Conservation (phyloP, 129 eudicot species). For the Apium graveolens region DNA sequence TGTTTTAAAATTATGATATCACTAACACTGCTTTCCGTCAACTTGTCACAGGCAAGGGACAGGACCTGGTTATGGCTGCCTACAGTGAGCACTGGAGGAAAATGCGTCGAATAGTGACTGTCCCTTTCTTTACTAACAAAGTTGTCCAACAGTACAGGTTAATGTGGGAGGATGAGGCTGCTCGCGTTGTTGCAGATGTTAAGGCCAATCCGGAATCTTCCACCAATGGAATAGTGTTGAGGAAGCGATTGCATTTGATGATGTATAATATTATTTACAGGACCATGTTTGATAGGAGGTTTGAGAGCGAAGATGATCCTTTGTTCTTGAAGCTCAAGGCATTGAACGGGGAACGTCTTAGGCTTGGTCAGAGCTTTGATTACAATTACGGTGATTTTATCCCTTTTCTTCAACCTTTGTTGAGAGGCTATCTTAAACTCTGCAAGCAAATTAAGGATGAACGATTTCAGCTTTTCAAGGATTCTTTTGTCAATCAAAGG, state of each 20-base stretch:
- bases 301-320: conserved; percentile 74
- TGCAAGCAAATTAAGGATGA: conserved; percentile 69
- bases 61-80: conserved; percentile 77
- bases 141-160: conserved; percentile 69
- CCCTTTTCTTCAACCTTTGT: conserved; percentile 69
- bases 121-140: conserved; percentile 80
- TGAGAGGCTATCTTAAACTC: conserved; percentile 59
- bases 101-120: conserved; percentile 89
- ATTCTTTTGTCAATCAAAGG: conserved; percentile 66
- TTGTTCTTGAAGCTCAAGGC: conserved; percentile 62
- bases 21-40: background rate
- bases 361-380: conserved; percentile 80
- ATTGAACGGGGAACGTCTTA: conserved; percentile 81
- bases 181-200: conserved; percentile 65
- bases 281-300: conserved; percentile 70
- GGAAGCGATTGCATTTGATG: conserved; percentile 70
- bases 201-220: conserved; percentile 54
- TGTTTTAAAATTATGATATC: background rate
- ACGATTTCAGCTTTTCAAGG: conserved; percentile 74
- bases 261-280: conserved; percentile 78
- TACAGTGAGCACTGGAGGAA: conserved; percentile 97
- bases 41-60: conserved; percentile 67
- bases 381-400: conserved; percentile 89
- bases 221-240: conserved; percentile 52
- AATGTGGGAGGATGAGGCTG: conserved; percentile 82